Evolutionary conservation across 768 basidiomycete species (phyloP).

Genomic region (Gelatoporia subvermispora): DNA sequence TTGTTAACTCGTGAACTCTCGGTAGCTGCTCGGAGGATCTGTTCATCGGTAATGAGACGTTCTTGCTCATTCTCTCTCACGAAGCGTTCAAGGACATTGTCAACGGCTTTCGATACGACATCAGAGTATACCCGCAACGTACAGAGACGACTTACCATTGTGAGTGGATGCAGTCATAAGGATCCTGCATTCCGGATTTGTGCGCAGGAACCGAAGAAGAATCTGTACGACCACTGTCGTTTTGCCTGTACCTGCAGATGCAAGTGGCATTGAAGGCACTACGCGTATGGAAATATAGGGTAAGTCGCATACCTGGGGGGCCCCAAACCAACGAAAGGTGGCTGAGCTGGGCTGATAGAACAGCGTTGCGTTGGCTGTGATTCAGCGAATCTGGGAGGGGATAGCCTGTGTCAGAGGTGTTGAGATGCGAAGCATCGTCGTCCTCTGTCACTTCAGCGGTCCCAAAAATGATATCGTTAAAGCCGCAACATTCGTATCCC

Average conservation of each 20-base stretch:
- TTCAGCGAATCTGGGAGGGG: constrained; percentile 33
- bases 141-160: constrained; percentile 58
- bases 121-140: too few relatives aligned
- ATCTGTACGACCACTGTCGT: constrained; percentile 67
- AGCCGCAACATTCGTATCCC: constrained; percentile 40
- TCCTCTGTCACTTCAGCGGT: neutral
- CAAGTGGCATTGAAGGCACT: neutral
- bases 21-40: constrained; percentile 65
- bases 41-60: constrained; percentile 44
- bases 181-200: constrained; percentile 38
- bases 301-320: constrained; percentile 47
- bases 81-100: constrained; percentile 66
- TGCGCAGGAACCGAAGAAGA: constrained; percentile 37
- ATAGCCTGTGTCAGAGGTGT: neutral
- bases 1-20: constrained; percentile 60
- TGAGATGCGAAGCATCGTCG: neutral
- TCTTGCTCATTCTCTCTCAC: constrained; percentile 39
- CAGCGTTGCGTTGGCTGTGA: constrained; percentile 48
- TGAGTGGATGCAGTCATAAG: constrained; percentile 71
- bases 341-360: constrained; percentile 35
- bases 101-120: too few relatives aligned
- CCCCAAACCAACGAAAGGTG: constrained; percentile 63
- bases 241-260: constrained; percentile 56
- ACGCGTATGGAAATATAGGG: neutral
- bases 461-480: constrained; percentile 45